These are phyloP conservation scores for Ramaria sp. DNA, from an alignment of 768 basidiomycete genomes.

Conservation along the genomic window DNA sequence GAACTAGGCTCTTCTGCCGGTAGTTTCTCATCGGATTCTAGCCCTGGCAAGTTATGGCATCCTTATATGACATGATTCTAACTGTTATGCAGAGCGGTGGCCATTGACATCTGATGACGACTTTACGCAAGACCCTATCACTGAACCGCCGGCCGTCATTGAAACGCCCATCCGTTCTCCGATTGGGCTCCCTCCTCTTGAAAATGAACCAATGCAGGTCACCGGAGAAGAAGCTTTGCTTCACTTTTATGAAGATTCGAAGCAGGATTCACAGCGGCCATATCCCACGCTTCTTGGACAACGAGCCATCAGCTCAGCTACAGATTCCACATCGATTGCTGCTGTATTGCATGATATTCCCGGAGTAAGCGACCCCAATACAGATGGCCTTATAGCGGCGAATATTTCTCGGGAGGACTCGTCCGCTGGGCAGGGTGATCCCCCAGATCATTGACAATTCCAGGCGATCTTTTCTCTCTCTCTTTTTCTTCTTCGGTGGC, in stretches of 20 bases:
- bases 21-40: neutral
- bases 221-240: slow-evolving; percentile 5
- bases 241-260: neutral
- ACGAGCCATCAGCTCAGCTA: neutral
- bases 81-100: neutral
- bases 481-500: neutral
- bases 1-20: neutral
- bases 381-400: neutral
- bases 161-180: neutral
- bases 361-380: neutral
- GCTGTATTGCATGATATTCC: slow-evolving; percentile 6
- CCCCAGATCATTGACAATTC: slow-evolving; percentile 1
- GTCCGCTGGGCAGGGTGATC: neutral
- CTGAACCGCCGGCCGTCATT: slow-evolving; percentile 4
- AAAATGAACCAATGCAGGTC: neutral
- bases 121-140: neutral
- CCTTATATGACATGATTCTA: neutral
- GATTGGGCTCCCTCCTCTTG: neutral
- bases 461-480: slow-evolving; percentile 4
- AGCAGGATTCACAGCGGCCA: neutral
- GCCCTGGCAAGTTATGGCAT: neutral
- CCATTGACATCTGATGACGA: slow-evolving; percentile 1
- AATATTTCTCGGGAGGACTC: neutral
- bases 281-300: neutral
- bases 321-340: neutral